phyloP scores from a whole-genome alignment of 2,329 filamentous ascomycete species.

The Trichoderma sp. region DNA sequence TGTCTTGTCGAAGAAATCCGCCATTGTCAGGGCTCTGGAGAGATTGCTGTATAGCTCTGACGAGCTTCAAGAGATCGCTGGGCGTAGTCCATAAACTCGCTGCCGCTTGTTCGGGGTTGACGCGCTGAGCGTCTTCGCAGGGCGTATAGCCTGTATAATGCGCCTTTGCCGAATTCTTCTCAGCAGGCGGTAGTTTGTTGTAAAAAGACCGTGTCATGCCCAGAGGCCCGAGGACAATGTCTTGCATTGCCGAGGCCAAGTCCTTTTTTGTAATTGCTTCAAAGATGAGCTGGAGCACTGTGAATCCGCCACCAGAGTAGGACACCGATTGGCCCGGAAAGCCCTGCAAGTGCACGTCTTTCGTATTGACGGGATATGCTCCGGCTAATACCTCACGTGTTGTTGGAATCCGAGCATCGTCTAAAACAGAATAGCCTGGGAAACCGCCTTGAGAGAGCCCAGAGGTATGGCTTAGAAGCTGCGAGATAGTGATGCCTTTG shows the following conservation, averaged over 20 bases:
- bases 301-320: constrained; percentile 27
- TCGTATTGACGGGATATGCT: constrained; percentile 23
- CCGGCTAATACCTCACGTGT: constrained; percentile 25
- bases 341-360: constrained; percentile 18
- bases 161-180: constrained; percentile 23
- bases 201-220: constrained; percentile 27
- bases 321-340: constrained; percentile 23
- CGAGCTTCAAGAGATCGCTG: constrained; percentile 29
- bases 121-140: constrained; percentile 14
- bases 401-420: constrained; percentile 4
- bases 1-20: constrained; percentile 24
- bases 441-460: constrained; percentile 26
- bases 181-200: constrained; percentile 14
- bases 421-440: constrained; percentile 21
- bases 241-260: constrained; percentile 24
- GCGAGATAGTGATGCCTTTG: constrained; percentile 26
- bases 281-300: constrained; percentile 26
- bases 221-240: constrained; percentile 26
- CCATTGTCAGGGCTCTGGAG: constrained; percentile 20
- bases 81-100: constrained; percentile 32
- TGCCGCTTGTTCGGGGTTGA: constrained; percentile 26
- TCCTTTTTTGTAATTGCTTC: constrained; percentile 24
- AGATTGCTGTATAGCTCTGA: constrained; percentile 29
- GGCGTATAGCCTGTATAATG: constrained; percentile 22
- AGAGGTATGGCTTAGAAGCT: constrained; percentile 29